phyloP scores from a whole-genome alignment of 2,329 filamentous ascomycete genomes.

The Apiospora rasikravindrae region DNA sequence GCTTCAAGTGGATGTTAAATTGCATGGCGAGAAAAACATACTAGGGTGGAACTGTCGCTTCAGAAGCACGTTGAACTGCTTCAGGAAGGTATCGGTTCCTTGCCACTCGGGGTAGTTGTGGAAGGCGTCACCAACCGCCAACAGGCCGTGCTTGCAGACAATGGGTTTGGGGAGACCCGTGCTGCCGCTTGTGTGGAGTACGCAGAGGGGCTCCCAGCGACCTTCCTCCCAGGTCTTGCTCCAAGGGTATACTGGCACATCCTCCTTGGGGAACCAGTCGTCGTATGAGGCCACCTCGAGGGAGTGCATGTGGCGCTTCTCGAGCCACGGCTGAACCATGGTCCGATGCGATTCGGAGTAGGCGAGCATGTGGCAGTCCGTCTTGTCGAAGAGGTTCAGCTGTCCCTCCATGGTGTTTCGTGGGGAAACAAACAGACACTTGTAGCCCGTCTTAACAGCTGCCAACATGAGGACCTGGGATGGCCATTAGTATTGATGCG shows the following conservation, averaged over 20 bases:
- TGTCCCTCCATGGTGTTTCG: constrained; percentile 52
- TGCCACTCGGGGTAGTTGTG: constrained; percentile 31
- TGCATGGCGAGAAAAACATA: constrained; percentile 26
- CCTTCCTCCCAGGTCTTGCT: constrained; percentile 47
- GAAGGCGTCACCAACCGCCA: constrained; percentile 39
- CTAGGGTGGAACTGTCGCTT: constrained; percentile 21
- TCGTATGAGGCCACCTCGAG: constrained; percentile 41
- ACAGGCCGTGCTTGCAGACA: constrained; percentile 42
- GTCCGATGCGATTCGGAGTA: constrained; percentile 39
- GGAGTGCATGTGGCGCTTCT: constrained; percentile 45
- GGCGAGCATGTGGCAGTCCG: constrained; percentile 47
- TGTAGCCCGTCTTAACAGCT: constrained; percentile 38
- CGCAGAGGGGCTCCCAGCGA: constrained; percentile 45
- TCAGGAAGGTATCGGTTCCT: constrained; percentile 22
- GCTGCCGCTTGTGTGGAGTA: constrained; percentile 53
- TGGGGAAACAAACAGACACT: constrained; percentile 50
- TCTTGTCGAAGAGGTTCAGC: constrained; percentile 49
- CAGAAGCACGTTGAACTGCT: neutral
- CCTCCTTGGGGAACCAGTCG: constrained; percentile 41
- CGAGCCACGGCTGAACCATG: constrained; percentile 44
- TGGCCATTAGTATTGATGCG: neutral
- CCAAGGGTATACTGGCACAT: constrained; percentile 44
- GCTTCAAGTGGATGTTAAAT: constrained; percentile 32
- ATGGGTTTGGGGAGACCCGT: constrained; percentile 54
- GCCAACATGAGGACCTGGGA: constrained; percentile 27